Base-by-base conservation (phyloP, 352 stramenopile species). In the Phytophthora vignae region DNA sequence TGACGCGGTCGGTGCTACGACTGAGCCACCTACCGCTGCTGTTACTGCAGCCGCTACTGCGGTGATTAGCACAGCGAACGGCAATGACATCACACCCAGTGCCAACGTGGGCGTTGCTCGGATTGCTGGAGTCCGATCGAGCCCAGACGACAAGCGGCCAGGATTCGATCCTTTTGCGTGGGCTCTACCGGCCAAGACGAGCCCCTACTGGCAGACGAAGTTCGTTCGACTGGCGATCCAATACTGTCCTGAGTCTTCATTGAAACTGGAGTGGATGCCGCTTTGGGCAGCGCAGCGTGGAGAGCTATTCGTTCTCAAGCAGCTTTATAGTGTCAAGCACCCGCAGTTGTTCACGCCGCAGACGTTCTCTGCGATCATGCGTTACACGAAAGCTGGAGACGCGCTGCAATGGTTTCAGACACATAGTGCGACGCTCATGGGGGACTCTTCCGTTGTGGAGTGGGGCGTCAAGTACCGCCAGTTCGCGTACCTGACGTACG, bases 381-480 rank as follows among this genome's bases (percentile, higher is more conserved):
- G 55, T 4, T 79, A 83, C 50, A 79, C 78, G 9, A 85, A 79
- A 36, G 58, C 65, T 15, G 68, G 78, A 4, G 65, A 81, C 27
- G 29, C 25, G 0, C 38, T 85, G 9, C 72, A 83, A 55, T 81
- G 78, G 78, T 77, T 83, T 40, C 60, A 81, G 42, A 60, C 67
- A 1, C 60, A 74, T 29, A 76, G 67, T 17, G 44, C 58, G 25
- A 72, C 36, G 2, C 44, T 67, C 2, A 76, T 72, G 48, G 50
- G 64, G 0, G 68, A 82, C 40, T 69, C 69, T 0, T 55, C 60
- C 0, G 64, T 81, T 11, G 60, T 85, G 12, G 68, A 71, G 25
- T 84, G 77, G 74, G 77, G 74, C 2, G 69, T 80, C 10, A 74
- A 71, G 38, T 81, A 79, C 46, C 59, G 71, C 11, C 78, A 77